Evolutionary conservation across 1,284 basidiomycete species (phyloP).

Genomic region (Mycena sp.): DNA sequence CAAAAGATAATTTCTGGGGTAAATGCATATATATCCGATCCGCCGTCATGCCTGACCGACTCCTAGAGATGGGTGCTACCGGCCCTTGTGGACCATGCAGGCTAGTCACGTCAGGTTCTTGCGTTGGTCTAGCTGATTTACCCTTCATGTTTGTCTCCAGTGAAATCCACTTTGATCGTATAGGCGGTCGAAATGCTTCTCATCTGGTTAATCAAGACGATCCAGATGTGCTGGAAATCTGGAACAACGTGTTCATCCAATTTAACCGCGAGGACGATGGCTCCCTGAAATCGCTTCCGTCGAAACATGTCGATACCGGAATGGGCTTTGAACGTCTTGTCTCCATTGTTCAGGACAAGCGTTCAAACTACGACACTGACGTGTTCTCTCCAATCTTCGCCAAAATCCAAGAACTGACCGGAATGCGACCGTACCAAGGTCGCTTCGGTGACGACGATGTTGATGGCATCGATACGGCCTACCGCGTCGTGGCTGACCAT

Average conservation of each 20-base stretch:
- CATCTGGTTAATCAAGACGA: slow-evolving; percentile 95
- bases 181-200: slow-evolving; percentile 93
- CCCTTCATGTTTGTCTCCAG: slow-evolving; percentile 50
- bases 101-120: slow-evolving; percentile 47
- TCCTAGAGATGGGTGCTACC: slow-evolving; percentile 95
- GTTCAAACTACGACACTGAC: slow-evolving; percentile 98
- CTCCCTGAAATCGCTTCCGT: slow-evolving; percentile 83
- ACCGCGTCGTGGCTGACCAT: slow-evolving; percentile 97
- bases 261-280: slow-evolving; percentile 96
- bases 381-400: slow-evolving; percentile 92
- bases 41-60: background rate
- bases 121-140: too few species aligned
- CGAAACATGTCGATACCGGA: slow-evolving; percentile 97
- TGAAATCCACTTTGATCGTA: slow-evolving; percentile 97
- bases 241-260: slow-evolving; percentile 99
- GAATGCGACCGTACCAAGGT: slow-evolving; percentile 88
- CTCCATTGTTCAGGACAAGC: slow-evolving; percentile 90
- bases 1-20: slow-evolving; percentile 99
- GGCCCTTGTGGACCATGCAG: slow-evolving; percentile 98
- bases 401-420: slow-evolving; percentile 90
- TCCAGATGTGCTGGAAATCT: slow-evolving; percentile 96
- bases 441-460: slow-evolving; percentile 93
- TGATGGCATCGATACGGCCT: slow-evolving; percentile 97
- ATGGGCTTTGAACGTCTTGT: slow-evolving; percentile 99
- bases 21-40: slow-evolving; percentile 38